Evolutionary conservation across 148 eudicot species (phyloP), one percentile per base, ranked within the genome.

Genomic region (Vaccinium myrtillus): DNA sequence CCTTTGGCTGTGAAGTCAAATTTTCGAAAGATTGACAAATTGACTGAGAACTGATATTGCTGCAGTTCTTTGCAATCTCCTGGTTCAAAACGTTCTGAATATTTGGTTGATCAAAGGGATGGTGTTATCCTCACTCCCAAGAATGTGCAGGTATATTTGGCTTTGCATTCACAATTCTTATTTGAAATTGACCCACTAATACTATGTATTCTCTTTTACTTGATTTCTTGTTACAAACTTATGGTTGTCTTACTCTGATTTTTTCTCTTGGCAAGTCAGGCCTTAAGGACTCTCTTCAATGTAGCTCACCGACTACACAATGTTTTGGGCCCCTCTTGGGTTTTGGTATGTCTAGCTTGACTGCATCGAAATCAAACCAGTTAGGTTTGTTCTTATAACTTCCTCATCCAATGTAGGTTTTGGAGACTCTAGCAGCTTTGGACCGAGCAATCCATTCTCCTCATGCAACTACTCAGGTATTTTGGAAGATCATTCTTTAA

Each of bases 281-380:
- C 99, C 59, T 88, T 97, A 85, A 93, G 99, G 93, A 97, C 99
- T 87, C 99, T 97, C 86, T 97, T 97, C 93, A 97, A 97, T 90
- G 93, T 97, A 83, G 93, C 99, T 88, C 98, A 97, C 85, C 92
- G 99, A 85, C 89, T 97, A 73, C 93, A 97, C 87, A 97, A 97
- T 85, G 92, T 97, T 58, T 87, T 97, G 87, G 99, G 98, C 39
- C 93, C 98, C 82, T 97, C 99, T 71, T 97, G 99, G 99, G 98
- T 95, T 85, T 88, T 97, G 98, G 99, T 97, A 92, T 86, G 92
- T 86, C 83, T 25, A 36, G 71, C 69, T 16, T 77, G 80, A 77
- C 79, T 46, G 48, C 73, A 53, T 82, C 13, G 46, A 25, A 56
- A 14, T 77, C 14, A 50, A 53, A 32, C 23, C n/a, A 65, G 4